phyloP scores from a whole-genome alignment of 1,139 yeast genomes.

The Arxiozyma slooffiae region DNA sequence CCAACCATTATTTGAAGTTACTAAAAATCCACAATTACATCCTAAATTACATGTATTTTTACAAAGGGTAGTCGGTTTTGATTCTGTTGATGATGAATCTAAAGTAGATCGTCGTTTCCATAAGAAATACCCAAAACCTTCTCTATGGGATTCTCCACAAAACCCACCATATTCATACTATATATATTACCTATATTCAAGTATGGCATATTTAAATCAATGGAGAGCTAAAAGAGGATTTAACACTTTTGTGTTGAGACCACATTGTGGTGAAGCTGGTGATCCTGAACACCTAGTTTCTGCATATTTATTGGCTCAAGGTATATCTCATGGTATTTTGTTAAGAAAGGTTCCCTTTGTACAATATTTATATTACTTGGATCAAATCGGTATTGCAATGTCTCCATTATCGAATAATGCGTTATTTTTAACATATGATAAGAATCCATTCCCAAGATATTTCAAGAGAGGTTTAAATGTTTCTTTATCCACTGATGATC shows the following conservation, averaged over 20 bases:
- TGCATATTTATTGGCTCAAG: conserved; percentile 81
- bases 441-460: conserved; percentile 81
- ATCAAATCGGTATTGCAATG: conserved; percentile 98
- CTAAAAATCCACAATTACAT: conserved; percentile 70
- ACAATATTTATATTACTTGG: conserved; percentile 84
- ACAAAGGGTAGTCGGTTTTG: conserved; percentile 94
- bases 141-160: conserved; percentile 61
- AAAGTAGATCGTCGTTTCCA: conserved; percentile 76
- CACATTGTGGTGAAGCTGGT: conserved; percentile 99
- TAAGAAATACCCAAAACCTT: conserved; percentile 73
- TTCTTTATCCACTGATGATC: conserved; percentile 89
- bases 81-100: conserved; percentile 96
- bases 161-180: conserved; percentile 98
- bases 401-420: conserved; percentile 96
- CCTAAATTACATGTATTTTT: conserved; percentile 83
- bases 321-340: conserved; percentile 90
- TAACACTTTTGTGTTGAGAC: conserved; percentile 86
- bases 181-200: conserved; percentile 78
- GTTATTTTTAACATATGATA: conserved; percentile 85
- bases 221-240: conserved; percentile 66
- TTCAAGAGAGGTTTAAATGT: conserved; percentile 91
- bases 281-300: conserved; percentile 94
- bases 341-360: conserved; percentile 88
- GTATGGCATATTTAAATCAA: conserved; percentile 73
- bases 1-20: conserved; percentile 86